These are phyloP conservation scores for Komagataella ulmi DNA, from an alignment of 805 yeast genomes.

Conservation along the genomic window DNA sequence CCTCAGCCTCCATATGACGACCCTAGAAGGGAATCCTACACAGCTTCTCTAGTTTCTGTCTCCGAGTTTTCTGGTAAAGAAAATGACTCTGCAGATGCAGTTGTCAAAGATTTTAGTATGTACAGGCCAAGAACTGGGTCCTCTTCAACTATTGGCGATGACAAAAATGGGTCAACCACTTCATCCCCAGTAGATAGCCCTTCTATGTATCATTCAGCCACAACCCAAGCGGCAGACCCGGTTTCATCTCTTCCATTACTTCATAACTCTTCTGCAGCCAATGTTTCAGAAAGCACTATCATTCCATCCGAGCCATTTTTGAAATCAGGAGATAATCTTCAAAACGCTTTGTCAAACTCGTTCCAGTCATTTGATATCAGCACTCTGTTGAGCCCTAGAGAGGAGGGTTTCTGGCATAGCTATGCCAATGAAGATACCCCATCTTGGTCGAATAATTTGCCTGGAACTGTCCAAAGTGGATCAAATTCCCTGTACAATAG, in stretches of 20 bases:
- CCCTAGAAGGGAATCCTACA: background rate
- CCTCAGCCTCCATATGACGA: background rate
- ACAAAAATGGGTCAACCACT: background rate
- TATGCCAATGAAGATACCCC: background rate
- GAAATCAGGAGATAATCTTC: background rate
- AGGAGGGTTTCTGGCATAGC: background rate
- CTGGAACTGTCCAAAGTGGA: slow-evolving; percentile 1
- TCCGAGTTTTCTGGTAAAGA: background rate
- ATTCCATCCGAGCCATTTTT: background rate
- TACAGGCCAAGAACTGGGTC: background rate
- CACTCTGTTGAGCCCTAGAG: background rate
- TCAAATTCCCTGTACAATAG: slow-evolving; percentile 4
- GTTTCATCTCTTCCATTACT: background rate
- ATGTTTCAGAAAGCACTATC: background rate
- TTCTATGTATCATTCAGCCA: background rate
- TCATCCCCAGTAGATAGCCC: background rate
- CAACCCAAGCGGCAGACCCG: background rate
- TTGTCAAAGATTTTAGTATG: background rate
- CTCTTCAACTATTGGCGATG: background rate
- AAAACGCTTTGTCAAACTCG: background rate
- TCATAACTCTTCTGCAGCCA: background rate
- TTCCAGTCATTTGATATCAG: background rate
- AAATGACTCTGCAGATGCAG: background rate
- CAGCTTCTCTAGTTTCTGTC: background rate
- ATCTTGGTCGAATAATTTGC: background rate